These are phyloP conservation scores for Cyclotella choctawhatcheeana DNA, from an alignment of 108 stramenopile species.

Conservation along the genomic window DNA sequence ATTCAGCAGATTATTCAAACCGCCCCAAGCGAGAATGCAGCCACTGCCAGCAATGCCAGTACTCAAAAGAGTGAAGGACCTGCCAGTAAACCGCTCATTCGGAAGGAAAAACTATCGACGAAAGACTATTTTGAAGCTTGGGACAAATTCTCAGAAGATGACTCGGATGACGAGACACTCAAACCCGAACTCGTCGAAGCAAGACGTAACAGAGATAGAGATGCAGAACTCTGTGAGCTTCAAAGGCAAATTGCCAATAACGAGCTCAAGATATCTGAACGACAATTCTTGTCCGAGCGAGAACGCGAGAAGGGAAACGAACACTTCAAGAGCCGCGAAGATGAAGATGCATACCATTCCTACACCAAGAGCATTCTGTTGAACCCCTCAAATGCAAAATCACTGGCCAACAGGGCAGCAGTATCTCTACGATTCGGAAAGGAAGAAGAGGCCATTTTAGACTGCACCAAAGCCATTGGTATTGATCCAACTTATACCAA, in stretches of 20 bases:
- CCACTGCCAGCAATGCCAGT: too few relatives aligned
- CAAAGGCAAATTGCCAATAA: conserved; percentile 28
- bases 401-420: conserved; percentile 57
- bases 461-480: conserved; percentile 48
- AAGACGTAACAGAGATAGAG: not conserved
- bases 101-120: conserved; percentile 53
- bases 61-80: not conserved
- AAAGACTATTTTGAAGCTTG: conserved; percentile 26
- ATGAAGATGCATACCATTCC: conserved; percentile 44
- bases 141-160: not conserved
- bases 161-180: not conserved
- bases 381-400: conserved; percentile 26
- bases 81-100: conserved; percentile 32
- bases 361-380: conserved; percentile 54
- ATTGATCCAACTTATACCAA: conserved; percentile 53
- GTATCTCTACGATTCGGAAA: conserved; percentile 26
- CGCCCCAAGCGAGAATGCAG: conserved; percentile 12
- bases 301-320: conserved; percentile 79
- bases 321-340: conserved; percentile 47
- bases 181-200: conserved; percentile 3
- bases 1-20: conserved; percentile 1
- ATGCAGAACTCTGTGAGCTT: conserved; percentile 27
- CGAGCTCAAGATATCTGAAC: conserved; percentile 23
- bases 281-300: conserved; percentile 38
- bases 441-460: conserved; percentile 40